Evolutionary conservation across 1,139 yeast genomes (phyloP).

Genomic region (Hansenula lynferdii): DNA sequence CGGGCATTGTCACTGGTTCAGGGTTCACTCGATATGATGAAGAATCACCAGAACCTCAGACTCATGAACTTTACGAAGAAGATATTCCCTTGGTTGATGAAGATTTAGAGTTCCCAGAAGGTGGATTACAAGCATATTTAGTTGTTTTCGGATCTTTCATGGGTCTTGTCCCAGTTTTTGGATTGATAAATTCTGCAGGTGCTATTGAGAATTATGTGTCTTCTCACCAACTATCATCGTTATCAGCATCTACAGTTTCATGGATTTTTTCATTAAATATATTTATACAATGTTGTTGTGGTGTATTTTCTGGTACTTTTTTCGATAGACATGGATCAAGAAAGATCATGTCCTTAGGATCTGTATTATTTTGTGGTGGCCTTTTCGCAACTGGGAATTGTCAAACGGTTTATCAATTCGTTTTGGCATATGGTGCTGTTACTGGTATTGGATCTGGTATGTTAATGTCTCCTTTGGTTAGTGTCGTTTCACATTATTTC

Average conservation of each 20-base stretch:
- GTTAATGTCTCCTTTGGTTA: conserved; percentile 43
- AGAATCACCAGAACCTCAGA: neutral
- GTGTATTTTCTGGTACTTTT: conserved; percentile 54
- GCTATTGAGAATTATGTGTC: conserved; percentile 62
- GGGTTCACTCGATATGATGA: neutral
- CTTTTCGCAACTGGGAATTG: conserved; percentile 53
- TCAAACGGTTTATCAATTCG: conserved; percentile 49
- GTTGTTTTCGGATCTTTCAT: conserved; percentile 62
- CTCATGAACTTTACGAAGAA: neutral
- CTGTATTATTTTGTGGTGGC: conserved; percentile 41
- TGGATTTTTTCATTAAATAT: conserved; percentile 66
- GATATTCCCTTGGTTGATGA: conserved; percentile 29
- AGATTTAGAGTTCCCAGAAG: conserved; percentile 45
- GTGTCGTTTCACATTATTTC: conserved; percentile 63
- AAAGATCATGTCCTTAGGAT: conserved; percentile 29
- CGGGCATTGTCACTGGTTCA: neutral
- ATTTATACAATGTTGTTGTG: conserved; percentile 50
- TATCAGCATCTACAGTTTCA: conserved; percentile 46
- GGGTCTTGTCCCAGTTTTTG: conserved; percentile 61
- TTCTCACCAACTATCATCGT: conserved; percentile 41
- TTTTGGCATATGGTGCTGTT: conserved; percentile 50
- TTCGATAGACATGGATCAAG: conserved; percentile 60
- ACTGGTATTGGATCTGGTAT: conserved; percentile 56
- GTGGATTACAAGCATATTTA: conserved; percentile 52
- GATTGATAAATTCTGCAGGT: conserved; percentile 63